phyloP scores from a whole-genome alignment of 2,329 filamentous ascomycete species.

The Botrytis squamosa region DNA sequence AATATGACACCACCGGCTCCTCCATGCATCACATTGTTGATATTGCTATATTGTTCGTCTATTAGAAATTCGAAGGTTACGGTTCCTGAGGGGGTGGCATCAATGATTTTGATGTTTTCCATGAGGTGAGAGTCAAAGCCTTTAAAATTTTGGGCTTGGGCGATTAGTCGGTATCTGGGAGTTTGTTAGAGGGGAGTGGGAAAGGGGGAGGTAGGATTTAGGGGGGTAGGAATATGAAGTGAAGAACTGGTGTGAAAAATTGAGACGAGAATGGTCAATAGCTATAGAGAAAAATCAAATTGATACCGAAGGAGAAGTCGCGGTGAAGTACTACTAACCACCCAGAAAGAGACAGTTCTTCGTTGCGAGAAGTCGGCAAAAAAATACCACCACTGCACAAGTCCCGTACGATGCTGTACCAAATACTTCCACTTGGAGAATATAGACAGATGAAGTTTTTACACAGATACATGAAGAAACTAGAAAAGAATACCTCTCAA shows the following conservation, averaged over 20 bases:
- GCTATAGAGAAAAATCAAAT: accelerated
- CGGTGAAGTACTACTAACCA: neutral
- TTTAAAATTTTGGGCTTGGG: constrained; percentile 22
- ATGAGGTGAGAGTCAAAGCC: constrained; percentile 35
- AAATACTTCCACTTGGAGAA: constrained; percentile 1
- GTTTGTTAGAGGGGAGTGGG: constrained; percentile 1
- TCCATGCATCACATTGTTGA: constrained; percentile 51
- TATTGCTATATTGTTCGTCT: constrained; percentile 47
- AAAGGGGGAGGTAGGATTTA: neutral
- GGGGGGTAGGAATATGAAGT: neutral
- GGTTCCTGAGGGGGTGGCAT: constrained; percentile 38
- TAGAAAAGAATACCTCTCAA: constrained; percentile 31
- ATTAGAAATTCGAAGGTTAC: constrained; percentile 47
- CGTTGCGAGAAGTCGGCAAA: neutral
- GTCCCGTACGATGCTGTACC: too few species aligned
- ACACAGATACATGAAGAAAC: neutral
- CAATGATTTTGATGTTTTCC: constrained; percentile 33
- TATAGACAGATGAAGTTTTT: too few species aligned
- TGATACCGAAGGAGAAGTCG: neutral
- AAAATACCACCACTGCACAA: neutral
- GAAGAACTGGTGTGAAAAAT: neutral
- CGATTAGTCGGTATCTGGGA: constrained; percentile 32
- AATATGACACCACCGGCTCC: constrained; percentile 54
- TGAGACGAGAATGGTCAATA: accelerated
- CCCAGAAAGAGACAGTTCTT: neutral